Evolutionary conservation across 2,329 filamentous ascomycete species (phyloP), one percentile per base, ranked within the genome.

Genomic region (Fusarium sterilihyphosum): DNA sequence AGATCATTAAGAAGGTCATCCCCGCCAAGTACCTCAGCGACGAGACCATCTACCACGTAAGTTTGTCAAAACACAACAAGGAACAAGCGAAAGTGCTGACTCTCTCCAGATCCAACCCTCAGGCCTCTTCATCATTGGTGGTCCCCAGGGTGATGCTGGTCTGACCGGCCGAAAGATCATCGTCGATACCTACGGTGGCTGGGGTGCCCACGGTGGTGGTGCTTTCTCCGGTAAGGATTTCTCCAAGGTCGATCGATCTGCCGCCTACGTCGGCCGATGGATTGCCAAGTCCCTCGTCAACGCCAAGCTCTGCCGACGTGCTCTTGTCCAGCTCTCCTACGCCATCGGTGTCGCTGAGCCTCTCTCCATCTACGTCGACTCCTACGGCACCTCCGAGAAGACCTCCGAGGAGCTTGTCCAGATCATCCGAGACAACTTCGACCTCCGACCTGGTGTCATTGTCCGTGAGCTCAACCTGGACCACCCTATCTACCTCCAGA

Each of bases 141-240:
- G 96, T 81, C 96, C 96, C 79, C 96, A 99, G 89, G 96, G 96
- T 91, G 96, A 99, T 81, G 96, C 96, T 81, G 96, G 96, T 91
- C 91, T 99, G 77, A 99, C 96, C 76, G 96, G 96, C 85, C 95
- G 96, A 83, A 99, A 99, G 92, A 99, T 99, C 91, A 92, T 98
- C 78, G 96, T 99, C 84, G 96, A 99, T 88, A 98, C 96, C 85
- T 99, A 99, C 88, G 96, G 96, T 89, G 96, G 96, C 82, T 98
- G 96, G 96, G 96, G 96, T 88, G 96, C 96, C 80, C 96, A 99
- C 90, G 96, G 96, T 90, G 96, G 96, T 90, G 96, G 96, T 93
- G 96, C 96, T 85, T 99, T 99, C 93, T 98, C 96, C 81, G 96
- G 96, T 82, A 99, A 99, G 93, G 96, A 99, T 86, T 99, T 98